These are phyloP conservation scores for Blastocystis sp. DNA, from an alignment of 352 stramenopile genomes.

Conservation along the genomic window DNA sequence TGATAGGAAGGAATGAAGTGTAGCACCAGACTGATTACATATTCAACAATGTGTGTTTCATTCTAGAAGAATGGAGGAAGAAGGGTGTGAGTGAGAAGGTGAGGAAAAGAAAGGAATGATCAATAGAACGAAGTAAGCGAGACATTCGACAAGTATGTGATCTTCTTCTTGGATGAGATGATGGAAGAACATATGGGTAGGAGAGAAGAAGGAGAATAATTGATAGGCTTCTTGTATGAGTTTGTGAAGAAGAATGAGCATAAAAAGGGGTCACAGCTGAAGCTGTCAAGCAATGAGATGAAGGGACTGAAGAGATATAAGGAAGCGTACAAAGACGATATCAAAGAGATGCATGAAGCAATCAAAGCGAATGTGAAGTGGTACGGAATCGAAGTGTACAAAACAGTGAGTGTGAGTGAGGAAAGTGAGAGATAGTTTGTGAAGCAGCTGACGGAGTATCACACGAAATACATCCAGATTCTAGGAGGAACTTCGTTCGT, in stretches of 20 bases:
- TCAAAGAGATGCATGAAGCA: neutral
- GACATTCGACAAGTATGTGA: neutral
- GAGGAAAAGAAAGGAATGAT: neutral
- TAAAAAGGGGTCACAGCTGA: slow-evolving; percentile 53
- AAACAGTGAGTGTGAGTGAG: neutral
- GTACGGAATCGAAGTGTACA: slow-evolving; percentile 36
- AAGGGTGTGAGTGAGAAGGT: neutral
- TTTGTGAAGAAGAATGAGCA: slow-evolving; percentile 57
- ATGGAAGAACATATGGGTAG: slow-evolving; percentile 35
- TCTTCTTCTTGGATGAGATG: neutral
- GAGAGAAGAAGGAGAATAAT: neutral
- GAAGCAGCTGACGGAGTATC: slow-evolving; percentile 27
- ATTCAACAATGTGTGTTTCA: neutral
- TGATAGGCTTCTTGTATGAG: slow-evolving; percentile 8
- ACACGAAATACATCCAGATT: slow-evolving; percentile 59
- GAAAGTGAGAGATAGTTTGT: slow-evolving; percentile 6
- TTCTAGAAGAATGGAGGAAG: neutral
- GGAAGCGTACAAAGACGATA: neutral
- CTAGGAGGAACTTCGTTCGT: slow-evolving; percentile 35
- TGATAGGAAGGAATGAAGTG: neutral
- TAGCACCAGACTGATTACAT: neutral
- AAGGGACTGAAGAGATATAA: slow-evolving; percentile 40
- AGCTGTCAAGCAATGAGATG: slow-evolving; percentile 51
- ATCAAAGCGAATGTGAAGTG: neutral
- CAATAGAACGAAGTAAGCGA: neutral